phyloP scores from a whole-genome alignment of 1,284 basidiomycete species.

The Pseudozyma sp. region DNA sequence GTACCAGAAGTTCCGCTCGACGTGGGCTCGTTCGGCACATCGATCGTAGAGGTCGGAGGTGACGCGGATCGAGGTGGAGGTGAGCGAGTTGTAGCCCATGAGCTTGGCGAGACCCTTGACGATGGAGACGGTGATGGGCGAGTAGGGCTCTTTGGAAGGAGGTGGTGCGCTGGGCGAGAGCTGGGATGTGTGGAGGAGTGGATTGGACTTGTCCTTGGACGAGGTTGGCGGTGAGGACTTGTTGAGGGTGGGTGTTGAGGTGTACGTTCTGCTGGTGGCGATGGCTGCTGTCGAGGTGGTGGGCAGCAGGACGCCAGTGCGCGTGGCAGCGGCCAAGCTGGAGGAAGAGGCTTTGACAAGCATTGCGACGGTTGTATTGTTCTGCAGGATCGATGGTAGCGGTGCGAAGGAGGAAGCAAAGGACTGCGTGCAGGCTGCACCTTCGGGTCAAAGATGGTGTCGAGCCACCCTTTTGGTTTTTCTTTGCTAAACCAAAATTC shows the following conservation, averaged over 20 bases:
- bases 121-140: constrained; percentile 55
- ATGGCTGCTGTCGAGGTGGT: constrained; percentile 2
- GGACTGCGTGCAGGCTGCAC: not conserved
- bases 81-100: constrained; percentile 73
- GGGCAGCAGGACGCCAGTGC: constrained; percentile 26
- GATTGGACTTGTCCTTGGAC: constrained; percentile 9
- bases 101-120: constrained; percentile 70
- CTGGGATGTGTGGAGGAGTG: constrained; percentile 44
- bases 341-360: constrained; percentile 31
- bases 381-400: not conserved
- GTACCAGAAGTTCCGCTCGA: constrained; percentile 65
- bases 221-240: constrained; percentile 4
- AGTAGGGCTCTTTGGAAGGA: constrained; percentile 48
- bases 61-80: constrained; percentile 72
- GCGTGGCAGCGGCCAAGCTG: constrained; percentile 19
- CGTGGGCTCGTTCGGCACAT: constrained; percentile 71
- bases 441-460: not conserved
- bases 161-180: constrained; percentile 59
- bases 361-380: constrained; percentile 7
- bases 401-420: not conserved
- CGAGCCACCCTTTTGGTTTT: constrained; percentile 9
- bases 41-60: constrained; percentile 73
- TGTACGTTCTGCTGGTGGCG: constrained; percentile 16
- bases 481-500: constrained; percentile 20
- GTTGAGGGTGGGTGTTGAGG: constrained; percentile 10